A percentile compares a stretch with the other conserved stretches of the same genome.
phyloP scores from a whole-genome alignment of 1,284 basidiomycete species.

The Puccinia hordei region DNA sequence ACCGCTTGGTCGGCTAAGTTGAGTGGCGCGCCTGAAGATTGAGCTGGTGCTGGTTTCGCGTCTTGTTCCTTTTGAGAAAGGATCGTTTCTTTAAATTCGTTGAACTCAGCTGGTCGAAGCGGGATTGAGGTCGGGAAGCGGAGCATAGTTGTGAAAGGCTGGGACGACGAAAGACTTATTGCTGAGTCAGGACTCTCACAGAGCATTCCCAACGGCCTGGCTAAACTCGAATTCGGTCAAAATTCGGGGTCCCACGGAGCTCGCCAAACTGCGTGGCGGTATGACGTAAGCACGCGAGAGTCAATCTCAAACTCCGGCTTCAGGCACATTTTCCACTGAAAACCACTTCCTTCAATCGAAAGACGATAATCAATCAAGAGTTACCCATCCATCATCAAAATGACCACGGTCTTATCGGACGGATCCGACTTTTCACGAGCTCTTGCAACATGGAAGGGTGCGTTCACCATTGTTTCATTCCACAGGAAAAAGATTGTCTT shows the following conservation, averaged over 20 bases:
- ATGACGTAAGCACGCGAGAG: no score
- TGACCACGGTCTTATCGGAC: slow-evolving; percentile 36
- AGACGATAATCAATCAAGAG: no score
- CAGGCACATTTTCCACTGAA: neutral
- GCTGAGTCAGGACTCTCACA: no score
- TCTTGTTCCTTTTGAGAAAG: slow-evolving; percentile 26
- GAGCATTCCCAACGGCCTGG: no score
- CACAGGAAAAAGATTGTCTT: neutral
- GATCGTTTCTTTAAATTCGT: slow-evolving; percentile 38
- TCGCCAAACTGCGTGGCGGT: no score
- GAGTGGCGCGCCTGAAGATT: neutral
- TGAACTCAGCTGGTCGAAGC: slow-evolving; percentile 32
- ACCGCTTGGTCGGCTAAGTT: neutral
- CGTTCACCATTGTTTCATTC: neutral
- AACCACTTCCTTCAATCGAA: slow-evolving; percentile 6
- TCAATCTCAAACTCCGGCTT: no score
- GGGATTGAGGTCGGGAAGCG: slow-evolving; percentile 32
- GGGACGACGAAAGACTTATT: no score
- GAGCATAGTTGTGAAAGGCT: slow-evolving; percentile 2
- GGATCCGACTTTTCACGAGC: slow-evolving; percentile 44
- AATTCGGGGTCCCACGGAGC: no score
- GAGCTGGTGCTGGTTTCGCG: neutral
- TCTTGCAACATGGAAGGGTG: slow-evolving; percentile 41
- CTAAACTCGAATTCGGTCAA: no score
- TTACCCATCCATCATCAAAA: neutral